Base-by-base conservation (phyloP, 768 basidiomycete genomes). In the Cystofilobasidium ferigula region DNA sequence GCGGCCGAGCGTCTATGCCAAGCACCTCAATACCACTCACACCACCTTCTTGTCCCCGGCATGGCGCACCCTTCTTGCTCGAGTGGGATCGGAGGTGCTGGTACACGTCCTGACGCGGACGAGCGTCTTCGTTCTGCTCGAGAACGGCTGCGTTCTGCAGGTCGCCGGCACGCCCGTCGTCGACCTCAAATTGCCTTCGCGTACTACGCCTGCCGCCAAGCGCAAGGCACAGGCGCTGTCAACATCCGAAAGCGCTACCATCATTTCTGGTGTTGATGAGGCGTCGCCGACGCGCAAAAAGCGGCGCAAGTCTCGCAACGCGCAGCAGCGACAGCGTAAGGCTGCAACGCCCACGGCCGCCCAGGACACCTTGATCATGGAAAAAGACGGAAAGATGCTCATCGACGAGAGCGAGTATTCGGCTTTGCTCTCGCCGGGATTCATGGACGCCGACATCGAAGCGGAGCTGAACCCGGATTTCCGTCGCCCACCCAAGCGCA, bases 141-240 rank as follows among this genome's bases (percentile, higher is more conserved):
- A 87, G 0, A 94, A 95, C 71, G 84, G 83, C 24, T 93, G 89
- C 72, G 81, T 86, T 42, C 87, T 87, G 68, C 93, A 98, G 74
- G 73, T 95, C 64, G 83, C 85, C 0, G 93, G 93, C 5, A 78
- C 79, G 40, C 85, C 87, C 0, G 73, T 94, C 28, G 77, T 84
- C 30, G 79, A 81, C 42, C 69, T 78, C 0, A 76, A 75, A 18
- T 69, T 76, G 6, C 47, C 35, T 48, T 1, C 26, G 28, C 28
- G n/a, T n/a, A n/a, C 28, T 4, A 18, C 6, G 20, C 47, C 51
- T n/a, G 28, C 8, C 38, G 14, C 13, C 30, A 26, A 32, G 14
- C 9, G 7, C n/a, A n/a, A 14, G 26, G 24, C 16, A 10, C 38
- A 30, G 35, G 38, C n/a, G n/a, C n/a, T n/a, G n/a, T n/a, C n/a